phyloP scores from a whole-genome alignment of 2,329 filamentous ascomycete genomes.

The Zymoseptoria crescenta region DNA sequence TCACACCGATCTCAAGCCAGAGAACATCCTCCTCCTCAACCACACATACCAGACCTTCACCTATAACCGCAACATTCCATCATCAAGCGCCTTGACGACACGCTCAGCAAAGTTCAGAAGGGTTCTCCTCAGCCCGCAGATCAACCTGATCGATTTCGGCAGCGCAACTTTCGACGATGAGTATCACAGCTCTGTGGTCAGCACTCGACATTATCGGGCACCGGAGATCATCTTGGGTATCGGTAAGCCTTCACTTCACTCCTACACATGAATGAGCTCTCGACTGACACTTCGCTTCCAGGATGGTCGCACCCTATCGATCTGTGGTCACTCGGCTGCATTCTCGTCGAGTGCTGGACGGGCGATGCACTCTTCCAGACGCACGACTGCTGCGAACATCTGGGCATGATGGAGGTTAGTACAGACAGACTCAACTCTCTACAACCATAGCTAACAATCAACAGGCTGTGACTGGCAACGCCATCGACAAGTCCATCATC shows the following conservation, averaged over 20 bases:
- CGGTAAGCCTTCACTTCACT: constrained; percentile 25
- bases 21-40: constrained; percentile 60
- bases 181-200: constrained; percentile 61
- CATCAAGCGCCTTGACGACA: constrained; percentile 51
- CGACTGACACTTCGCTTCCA: constrained; percentile 5
- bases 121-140: constrained; percentile 58
- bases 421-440: background rate
- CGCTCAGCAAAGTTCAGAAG: constrained; percentile 54
- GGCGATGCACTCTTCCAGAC: constrained; percentile 62
- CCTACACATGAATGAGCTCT: background rate
- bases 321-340: constrained; percentile 63
- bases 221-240: constrained; percentile 61
- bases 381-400: constrained; percentile 59
- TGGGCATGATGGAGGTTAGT: constrained; percentile 58
- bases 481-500: constrained; percentile 28
- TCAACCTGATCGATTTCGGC: constrained; percentile 60
- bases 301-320: constrained; percentile 61
- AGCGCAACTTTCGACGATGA: constrained; percentile 62
- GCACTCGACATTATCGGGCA: constrained; percentile 58
- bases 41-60: constrained; percentile 61
- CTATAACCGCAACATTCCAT: constrained; percentile 60
- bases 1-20: constrained; percentile 70
- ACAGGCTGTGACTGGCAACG: constrained; percentile 25
- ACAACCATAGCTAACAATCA: background rate
- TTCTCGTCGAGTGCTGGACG: constrained; percentile 61